Evolutionary conservation across 345 rosid species (phyloP).

Genomic region (Corymbia maculata): DNA sequence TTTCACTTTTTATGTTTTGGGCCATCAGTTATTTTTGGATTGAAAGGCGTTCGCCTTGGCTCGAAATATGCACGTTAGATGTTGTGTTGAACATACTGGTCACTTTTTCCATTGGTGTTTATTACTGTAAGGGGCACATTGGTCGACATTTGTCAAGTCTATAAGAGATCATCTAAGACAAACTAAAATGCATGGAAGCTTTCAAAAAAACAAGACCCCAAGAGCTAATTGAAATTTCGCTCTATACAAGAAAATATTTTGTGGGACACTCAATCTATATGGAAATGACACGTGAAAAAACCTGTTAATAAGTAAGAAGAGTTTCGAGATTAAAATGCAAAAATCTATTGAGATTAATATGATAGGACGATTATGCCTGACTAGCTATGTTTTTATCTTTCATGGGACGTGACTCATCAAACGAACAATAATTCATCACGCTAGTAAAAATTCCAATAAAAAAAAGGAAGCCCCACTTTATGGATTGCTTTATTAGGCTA

Average conservation of each 20-base stretch:
- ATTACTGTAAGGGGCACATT: neutral
- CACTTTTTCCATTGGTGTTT: neutral
- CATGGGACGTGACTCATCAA: neutral
- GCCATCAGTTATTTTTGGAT: too few relatives aligned
- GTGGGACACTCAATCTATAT: neutral
- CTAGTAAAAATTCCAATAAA: neutral
- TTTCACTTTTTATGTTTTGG: too few relatives aligned
- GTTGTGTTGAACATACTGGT: neutral
- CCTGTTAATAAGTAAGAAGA: neutral
- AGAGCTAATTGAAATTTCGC: neutral
- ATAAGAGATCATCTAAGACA: neutral
- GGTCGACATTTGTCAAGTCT: neutral
- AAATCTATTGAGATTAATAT: neutral
- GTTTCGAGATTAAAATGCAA: neutral
- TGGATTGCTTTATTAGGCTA: neutral
- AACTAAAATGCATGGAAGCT: neutral
- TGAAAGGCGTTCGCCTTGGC: neutral
- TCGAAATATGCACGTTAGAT: neutral
- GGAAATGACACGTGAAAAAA: neutral
- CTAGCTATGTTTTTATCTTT: neutral
- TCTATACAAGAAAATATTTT: neutral
- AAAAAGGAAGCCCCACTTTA: neutral
- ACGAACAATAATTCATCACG: neutral
- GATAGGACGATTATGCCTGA: neutral
- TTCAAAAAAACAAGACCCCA: neutral